Percentiles rank a stretch among this genome's conserved stretches.
phyloP scores from a whole-genome alignment of 768 basidiomycete species.

The Suillus spraguei region DNA sequence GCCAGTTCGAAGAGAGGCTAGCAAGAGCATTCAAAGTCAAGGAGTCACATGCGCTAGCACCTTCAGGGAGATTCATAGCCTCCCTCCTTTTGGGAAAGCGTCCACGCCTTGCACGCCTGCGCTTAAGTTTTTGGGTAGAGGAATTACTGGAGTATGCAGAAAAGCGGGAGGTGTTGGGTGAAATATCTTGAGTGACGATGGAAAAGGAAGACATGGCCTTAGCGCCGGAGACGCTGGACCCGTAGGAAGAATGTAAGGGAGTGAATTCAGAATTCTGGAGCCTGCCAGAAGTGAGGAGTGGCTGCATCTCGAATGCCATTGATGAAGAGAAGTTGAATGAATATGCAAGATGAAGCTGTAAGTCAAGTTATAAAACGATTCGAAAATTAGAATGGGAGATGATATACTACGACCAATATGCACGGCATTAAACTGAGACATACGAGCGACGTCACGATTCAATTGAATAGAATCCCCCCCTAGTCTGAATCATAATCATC shows the following conservation, averaged over 20 bases:
- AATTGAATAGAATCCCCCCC: neutral
- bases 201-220: neutral
- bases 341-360: neutral
- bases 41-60: neutral
- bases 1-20: neutral
- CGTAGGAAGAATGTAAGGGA: neutral
- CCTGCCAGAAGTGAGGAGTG: neutral
- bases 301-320: slow-evolving; percentile 1
- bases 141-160: neutral
- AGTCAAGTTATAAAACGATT: neutral
- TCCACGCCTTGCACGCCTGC: neutral
- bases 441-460: neutral
- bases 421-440: slow-evolving; percentile 2
- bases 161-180: neutral
- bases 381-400: neutral
- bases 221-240: neutral
- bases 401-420: neutral
- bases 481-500: neutral
- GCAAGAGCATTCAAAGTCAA: neutral
- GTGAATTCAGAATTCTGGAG: neutral
- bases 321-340: neutral
- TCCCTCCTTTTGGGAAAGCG: neutral
- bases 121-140: neutral
- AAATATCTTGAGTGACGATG: neutral
- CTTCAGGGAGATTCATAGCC: neutral